Evolutionary conservation across 2,329 filamentous ascomycete genomes (phyloP).

Genomic region (Monosporascus sp.): DNA sequence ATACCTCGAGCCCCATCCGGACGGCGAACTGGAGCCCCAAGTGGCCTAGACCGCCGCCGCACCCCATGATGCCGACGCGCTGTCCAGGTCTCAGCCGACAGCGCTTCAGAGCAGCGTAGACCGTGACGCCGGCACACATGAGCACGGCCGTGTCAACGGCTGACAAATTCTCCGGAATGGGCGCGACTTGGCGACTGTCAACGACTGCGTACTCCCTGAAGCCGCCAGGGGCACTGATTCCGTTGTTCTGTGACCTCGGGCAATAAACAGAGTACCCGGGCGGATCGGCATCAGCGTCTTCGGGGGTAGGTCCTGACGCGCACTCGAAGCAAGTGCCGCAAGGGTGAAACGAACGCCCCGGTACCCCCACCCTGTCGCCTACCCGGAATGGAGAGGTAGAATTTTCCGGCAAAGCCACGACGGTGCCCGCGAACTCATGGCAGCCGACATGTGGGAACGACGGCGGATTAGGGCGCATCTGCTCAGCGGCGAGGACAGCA

Average conservation of each 20-base stretch:
- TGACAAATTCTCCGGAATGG: constrained; percentile 24
- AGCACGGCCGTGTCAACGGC: constrained; percentile 33
- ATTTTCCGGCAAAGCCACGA: constrained; percentile 25
- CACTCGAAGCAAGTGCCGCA: constrained; percentile 38
- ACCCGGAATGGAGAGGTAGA: constrained; percentile 7
- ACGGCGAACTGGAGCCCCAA: constrained; percentile 22
- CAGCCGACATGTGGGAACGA: constrained; percentile 37
- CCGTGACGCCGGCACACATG: constrained; percentile 38
- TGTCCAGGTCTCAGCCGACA: constrained; percentile 24
- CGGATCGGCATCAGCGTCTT: constrained; percentile 27
- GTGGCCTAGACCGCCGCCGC: constrained; percentile 25
- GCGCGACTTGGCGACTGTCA: constrained; percentile 30
- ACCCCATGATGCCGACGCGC: constrained; percentile 34
- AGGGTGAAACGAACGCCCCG: constrained; percentile 34
- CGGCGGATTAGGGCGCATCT: constrained; percentile 26
- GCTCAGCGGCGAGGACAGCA: constrained; percentile 20
- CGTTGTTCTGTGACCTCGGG: constrained; percentile 15
- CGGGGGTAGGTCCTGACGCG: constrained; percentile 8
- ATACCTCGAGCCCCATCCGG: constrained; percentile 25
- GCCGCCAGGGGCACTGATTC: constrained; percentile 26
- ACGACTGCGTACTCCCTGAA: constrained; percentile 38
- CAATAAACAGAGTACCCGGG: constrained; percentile 36
- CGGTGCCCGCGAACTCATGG: constrained; percentile 40
- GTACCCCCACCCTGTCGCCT: constrained; percentile 33
- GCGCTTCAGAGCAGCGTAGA: constrained; percentile 34